These are phyloP conservation scores for Clathrus columnatus DNA, from an alignment of 768 basidiomycete species.

Conservation along the genomic window DNA sequence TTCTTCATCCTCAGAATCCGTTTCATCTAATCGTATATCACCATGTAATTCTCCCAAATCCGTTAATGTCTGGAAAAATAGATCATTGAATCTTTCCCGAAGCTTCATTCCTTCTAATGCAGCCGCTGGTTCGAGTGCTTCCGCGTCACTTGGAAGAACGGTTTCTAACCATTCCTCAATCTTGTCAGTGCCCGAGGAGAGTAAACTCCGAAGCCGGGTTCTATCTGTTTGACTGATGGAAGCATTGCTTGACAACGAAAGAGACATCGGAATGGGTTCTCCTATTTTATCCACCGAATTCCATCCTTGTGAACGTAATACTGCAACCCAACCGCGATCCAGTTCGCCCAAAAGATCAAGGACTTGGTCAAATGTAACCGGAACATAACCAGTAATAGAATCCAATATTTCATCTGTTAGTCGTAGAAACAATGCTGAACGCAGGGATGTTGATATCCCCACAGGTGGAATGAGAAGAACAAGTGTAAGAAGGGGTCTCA, in stretches of 20 bases:
- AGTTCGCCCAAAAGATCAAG: slow-evolving; percentile 65
- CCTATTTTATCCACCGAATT: slow-evolving; percentile 38
- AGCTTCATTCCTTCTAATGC: slow-evolving; percentile 42
- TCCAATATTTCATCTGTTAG: slow-evolving; percentile 59
- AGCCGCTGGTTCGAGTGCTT: slow-evolving; percentile 18
- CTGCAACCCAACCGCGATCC: slow-evolving; percentile 65
- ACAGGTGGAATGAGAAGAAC: slow-evolving; percentile 69
- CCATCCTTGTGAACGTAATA: slow-evolving; percentile 60
- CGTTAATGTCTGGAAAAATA: slow-evolving; percentile 54
- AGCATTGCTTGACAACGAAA: slow-evolving; percentile 25
- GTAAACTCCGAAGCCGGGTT: slow-evolving; percentile 58
- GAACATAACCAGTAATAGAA: slow-evolving; percentile 53
- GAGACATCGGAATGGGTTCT: slow-evolving; percentile 32
- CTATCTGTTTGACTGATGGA: slow-evolving; percentile 62
- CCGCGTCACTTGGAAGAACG: slow-evolving; percentile 13
- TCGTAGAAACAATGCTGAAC: slow-evolving; percentile 59
- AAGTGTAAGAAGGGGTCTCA: slow-evolving; percentile 47
- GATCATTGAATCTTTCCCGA: slow-evolving; percentile 52
- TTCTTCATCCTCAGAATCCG: background rate
- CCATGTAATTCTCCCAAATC: slow-evolving; percentile 41
- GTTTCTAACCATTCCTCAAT: slow-evolving; percentile 62
- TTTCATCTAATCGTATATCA: background rate
- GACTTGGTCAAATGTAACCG: slow-evolving; percentile 35
- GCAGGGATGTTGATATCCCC: slow-evolving; percentile 58
- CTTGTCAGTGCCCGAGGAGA: slow-evolving; percentile 47